Evolutionary conservation across 2,329 filamentous ascomycete species (phyloP), one percentile per base, ranked within the genome.

Genomic region (Colletotrichum chlorophyti): DNA sequence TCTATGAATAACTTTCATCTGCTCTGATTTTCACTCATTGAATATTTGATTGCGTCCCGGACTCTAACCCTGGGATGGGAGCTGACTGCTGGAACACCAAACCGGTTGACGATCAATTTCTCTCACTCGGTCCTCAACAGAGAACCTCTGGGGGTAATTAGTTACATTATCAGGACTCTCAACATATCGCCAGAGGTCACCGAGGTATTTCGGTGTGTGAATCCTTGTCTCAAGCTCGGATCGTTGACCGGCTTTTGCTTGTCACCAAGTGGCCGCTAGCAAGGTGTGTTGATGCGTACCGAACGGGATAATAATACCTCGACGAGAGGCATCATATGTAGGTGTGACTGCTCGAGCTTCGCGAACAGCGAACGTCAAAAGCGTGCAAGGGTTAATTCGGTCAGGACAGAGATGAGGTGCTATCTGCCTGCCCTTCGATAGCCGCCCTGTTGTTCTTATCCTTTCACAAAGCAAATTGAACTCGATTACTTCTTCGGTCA

Each of bases 121-220:
- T n/a, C n/a, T n/a, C n/a, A n/a, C n/a, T n/a, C n/a, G n/a, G n/a
- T n/a, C n/a, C n/a, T n/a, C 17, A 23, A 37, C 8, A 38, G 32
- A 23, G 26, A 3, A n/a, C n/a, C n/a, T n/a, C n/a, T n/a, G n/a
- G n/a, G n/a, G n/a, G n/a, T n/a, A n/a, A n/a, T n/a, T n/a, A n/a
- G n/a, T n/a, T n/a, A n/a, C 15, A 9, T 31, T 27, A 24, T 21
- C 10, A 29, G 24, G 23, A 29, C 45, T 38, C 32, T 23, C 29
- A 19, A 37, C 24, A 19, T 27, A 41, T 29, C 42, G 29, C 46
- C 51, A 24, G 26, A 35, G 21, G 57, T 42, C 43, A 57, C 51
- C 32, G 51, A 50, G 37, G 49, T 43, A 32, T 38, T 55, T 60
- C 55, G 57, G 57, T 60, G 38, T 45, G 21, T 32, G 11, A 6